Evolutionary conservation across 345 rosid species (phyloP).

Genomic region (Rhizophora apiculata): DNA sequence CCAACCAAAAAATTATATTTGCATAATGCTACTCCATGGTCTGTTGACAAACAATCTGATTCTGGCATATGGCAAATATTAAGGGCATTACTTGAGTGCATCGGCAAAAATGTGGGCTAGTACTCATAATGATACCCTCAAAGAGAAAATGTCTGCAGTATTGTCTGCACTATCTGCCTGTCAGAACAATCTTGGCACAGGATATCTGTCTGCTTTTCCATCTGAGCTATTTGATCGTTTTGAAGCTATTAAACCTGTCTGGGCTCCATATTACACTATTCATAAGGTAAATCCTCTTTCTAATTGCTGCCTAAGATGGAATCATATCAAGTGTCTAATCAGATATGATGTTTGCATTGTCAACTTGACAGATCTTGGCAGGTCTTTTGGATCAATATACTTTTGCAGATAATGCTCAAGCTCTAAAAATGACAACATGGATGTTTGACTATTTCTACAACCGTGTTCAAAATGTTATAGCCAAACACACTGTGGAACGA

Average conservation of each 20-base stretch:
- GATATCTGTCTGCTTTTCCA: conserved; percentile 96
- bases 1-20: too few relatives aligned
- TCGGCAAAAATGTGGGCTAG: conserved; percentile 93
- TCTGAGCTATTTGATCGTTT: conserved; percentile 72
- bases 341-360: background rate
- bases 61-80: conserved; percentile 10
- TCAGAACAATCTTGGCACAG: conserved; percentile 66
- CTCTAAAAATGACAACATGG: conserved; percentile 68
- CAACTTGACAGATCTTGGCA: conserved; percentile 60
- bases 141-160: conserved; percentile 63
- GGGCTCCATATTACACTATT: conserved; percentile 98
- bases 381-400: conserved; percentile 88
- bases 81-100: conserved; percentile 96
- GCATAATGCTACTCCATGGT: too few relatives aligned
- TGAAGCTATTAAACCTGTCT: conserved; percentile 69
- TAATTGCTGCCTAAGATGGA: background rate
- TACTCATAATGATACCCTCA: conserved; percentile 63
- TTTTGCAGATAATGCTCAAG: conserved; percentile 55
- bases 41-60: too few relatives aligned
- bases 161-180: conserved; percentile 64
- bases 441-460: conserved; percentile 83
- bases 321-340: background rate
- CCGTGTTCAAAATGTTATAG: conserved; percentile 79
- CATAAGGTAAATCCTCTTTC: conserved; percentile 61
- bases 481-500: conserved; percentile 48